Base-by-base conservation (phyloP, 2,329 filamentous ascomycete species). In the Pleoardoris graminearum region DNA sequence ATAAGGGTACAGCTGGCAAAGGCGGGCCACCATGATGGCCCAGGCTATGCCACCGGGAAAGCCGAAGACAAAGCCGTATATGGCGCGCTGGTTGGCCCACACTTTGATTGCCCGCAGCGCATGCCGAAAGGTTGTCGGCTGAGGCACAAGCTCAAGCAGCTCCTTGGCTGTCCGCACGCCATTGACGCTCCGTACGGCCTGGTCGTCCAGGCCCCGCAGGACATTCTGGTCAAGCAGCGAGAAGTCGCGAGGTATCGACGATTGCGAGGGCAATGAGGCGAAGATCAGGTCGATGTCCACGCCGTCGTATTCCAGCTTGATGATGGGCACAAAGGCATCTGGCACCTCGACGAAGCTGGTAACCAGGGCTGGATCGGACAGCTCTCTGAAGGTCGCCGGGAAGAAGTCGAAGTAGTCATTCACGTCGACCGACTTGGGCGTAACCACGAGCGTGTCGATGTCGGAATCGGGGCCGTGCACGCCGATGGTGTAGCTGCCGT, bases 21-120 rank as follows among this genome's bases (percentile, higher is more conserved):
- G 90, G 58, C 94, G 85, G 46, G 94, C 94, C 23, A 97, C 92
- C 67, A 99, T 83, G 89, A 99, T 97, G 11, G 93, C 94, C 91
- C 93, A 99, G 4, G 94, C 94, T 35, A 99, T 92, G 75, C 94
- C 94, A 63, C 94, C 94, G 2, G 94, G 94, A 62, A 94, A 99
- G 22, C 94, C 94, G 74, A 96, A 91, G 58, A 97, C 92, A 67
- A 97, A 97, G 59, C 91, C 91, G 70, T 97, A 97, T 42, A 97
- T 91, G 21, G 90, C 94, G 55, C 93, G 89, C 46, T 87, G 85
- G 69, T 96, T 90, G 8, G 94, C 92, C 94, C 94, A 99, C 7
- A 99, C 81, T 76, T 99, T 99, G 77, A 99, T 90, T 12, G 91
- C 92, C 45, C 94, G 85, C 55, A 97, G 75, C 8, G 94, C 94